These are phyloP conservation scores for Vigna reflexopilosa DNA, from an alignment of 306 rosid genomes.

Conservation along the genomic window DNA sequence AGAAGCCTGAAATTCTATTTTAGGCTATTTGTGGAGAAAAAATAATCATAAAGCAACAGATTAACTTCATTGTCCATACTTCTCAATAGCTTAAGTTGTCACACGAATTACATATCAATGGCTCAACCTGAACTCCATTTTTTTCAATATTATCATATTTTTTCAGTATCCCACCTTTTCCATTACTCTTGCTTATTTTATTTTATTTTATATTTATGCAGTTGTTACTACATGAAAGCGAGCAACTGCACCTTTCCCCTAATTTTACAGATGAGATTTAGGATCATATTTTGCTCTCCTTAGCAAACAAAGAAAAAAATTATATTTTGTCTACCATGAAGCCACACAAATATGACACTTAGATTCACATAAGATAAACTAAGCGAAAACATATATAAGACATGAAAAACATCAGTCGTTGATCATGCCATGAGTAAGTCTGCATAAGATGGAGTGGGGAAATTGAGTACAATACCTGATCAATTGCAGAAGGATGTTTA, in stretches of 20 bases:
- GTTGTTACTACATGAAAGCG: constrained; percentile 1
- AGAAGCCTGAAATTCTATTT: not conserved
- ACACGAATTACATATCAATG: not conserved
- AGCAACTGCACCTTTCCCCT: constrained; percentile 8
- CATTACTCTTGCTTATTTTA: not conserved
- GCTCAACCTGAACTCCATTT: constrained; percentile 15
- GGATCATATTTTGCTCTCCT: constrained; percentile 14
- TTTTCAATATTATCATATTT: constrained; percentile 8
- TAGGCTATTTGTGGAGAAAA: constrained; percentile 1
- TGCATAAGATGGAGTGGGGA: constrained; percentile 1
- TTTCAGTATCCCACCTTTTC: constrained; percentile 17
- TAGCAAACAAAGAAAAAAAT: not conserved
- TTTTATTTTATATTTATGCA: not conserved
- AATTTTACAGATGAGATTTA: constrained; percentile 10
- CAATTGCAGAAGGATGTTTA: constrained; percentile 87
- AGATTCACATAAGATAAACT: not conserved
- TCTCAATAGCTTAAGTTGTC: constrained; percentile 1
- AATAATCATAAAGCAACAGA: not conserved
- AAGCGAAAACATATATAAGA: not conserved
- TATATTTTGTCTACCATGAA: not conserved
- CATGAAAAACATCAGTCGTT: constrained; percentile 19
- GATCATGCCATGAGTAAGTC: constrained; percentile 25
- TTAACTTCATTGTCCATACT: not conserved
- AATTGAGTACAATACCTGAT: constrained; percentile 69
- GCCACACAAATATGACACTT: not conserved